Base-by-base conservation (phyloP, 2,329 filamentous ascomycete species). In the Aspergillus neoniger region DNA sequence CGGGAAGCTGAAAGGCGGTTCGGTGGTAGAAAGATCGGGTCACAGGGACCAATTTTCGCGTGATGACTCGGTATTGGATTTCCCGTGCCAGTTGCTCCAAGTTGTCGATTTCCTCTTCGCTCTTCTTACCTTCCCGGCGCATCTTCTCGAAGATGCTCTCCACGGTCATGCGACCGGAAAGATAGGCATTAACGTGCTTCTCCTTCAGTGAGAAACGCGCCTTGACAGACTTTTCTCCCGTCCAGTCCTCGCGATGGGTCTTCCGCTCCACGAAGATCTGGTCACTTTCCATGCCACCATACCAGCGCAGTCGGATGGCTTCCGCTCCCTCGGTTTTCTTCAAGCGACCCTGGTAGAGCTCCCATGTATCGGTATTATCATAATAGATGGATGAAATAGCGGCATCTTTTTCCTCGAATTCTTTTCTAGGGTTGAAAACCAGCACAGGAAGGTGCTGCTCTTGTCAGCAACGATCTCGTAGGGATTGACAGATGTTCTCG, bases 351-450 rank as follows among this genome's bases (percentile, higher is more conserved):
- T 92, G 87, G 76, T 99, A 99, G 55, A 99, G 81, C 64, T 97
- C 92, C 90, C 93, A 99, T 23, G 86, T 96, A 4, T 96, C 87
- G 0, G 92, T 87, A 75, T 98, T 99, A 75, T 99, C 95, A 75
- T 92, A 99, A 82, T 99, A 99, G 69, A 99, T 97, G 51, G 95
- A 99, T 0, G 95, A 96, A 71, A 99, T 99, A 64, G 95, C 95
- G 5, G 91, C 89, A 74, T 99, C 95, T 66, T 91, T 87, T 58
- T 86, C 84, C 65, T 96, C 92, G 67, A 98, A 99, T 70, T 98
- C 94, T 77, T 99, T 99, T 81, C 89, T 96, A 14, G 94, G 85
- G 74, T 98, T 99, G 83, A 98, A 99, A 10, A 99, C 95, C 15
- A 99, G 84, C 8, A 99, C 95, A 0, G 95, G 95, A 64, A 99